phyloP scores from a whole-genome alignment of 2,329 filamentous ascomycete genomes.

The Didymella pomorum region DNA sequence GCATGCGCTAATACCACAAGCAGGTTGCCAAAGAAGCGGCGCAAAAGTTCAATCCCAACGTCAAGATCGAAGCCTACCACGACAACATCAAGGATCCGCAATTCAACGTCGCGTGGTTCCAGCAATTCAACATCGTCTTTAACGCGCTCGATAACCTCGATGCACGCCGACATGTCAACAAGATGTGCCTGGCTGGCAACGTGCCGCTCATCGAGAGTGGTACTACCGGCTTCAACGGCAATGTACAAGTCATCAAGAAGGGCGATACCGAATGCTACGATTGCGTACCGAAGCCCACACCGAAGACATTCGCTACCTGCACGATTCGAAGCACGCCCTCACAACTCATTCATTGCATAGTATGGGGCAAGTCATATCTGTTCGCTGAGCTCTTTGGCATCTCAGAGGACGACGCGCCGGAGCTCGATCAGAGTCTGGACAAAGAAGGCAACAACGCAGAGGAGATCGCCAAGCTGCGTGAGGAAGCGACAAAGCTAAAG shows the following conservation, averaged over 20 bases:
- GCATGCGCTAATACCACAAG: slow-evolving; percentile 30
- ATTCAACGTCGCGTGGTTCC: slow-evolving; percentile 91
- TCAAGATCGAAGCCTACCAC: slow-evolving; percentile 87
- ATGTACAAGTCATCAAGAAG: slow-evolving; percentile 96
- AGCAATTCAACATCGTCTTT: slow-evolving; percentile 84
- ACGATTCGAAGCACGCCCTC: slow-evolving; percentile 96
- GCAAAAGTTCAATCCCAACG: slow-evolving; percentile 85
- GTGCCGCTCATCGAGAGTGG: slow-evolving; percentile 94
- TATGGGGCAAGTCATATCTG: slow-evolving; percentile 97
- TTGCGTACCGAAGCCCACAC: slow-evolving; percentile 86
- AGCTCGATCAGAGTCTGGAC: slow-evolving; percentile 81
- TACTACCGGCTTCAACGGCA: slow-evolving; percentile 96
- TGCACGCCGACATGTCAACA: slow-evolving; percentile 92
- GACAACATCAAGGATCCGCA: slow-evolving; percentile 91
- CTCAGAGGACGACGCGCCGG: slow-evolving; percentile 83
- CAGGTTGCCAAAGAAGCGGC: slow-evolving; percentile 93
- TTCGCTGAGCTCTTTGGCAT: slow-evolving; percentile 93
- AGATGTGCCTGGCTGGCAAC: slow-evolving; percentile 92
- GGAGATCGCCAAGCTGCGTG: slow-evolving; percentile 87
- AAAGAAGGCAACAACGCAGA: slow-evolving; percentile 82
- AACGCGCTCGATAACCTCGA: slow-evolving; percentile 97
- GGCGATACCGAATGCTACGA: slow-evolving; percentile 95
- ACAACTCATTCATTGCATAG: slow-evolving; percentile 97
- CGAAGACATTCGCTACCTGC: slow-evolving; percentile 94
- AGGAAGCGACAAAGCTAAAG: slow-evolving; percentile 84